Evolutionary conservation across 306 rosid species (phyloP), one percentile per base, ranked within the genome.

Genomic region (Amphicarpaea edgeworthii): DNA sequence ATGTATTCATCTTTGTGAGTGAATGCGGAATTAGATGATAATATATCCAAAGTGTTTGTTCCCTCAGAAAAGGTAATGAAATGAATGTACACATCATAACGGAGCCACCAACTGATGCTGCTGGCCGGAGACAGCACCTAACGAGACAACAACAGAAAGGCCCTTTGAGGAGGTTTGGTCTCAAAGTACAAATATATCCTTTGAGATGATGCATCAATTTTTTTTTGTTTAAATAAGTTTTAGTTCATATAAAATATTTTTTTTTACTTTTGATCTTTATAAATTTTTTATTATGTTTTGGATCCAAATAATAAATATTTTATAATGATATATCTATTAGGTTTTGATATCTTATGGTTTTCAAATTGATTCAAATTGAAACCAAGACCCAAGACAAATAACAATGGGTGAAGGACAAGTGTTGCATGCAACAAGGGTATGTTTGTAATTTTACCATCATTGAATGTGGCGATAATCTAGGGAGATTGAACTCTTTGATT

Each of bases 61-160:
- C 12, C 24, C 46, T 11, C 49, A 55, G 30, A 11, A 72, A 53
- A 12, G 20, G 55, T 3, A 32, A 43, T 5, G 24, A 5, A 55
- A 45, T 2, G 26, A 6, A 57, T 37, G 15, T 7, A 11, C 16
- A 65, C 41, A 30, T 8, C 17, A 64, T 54, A 68, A 28, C 59
- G 17, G 72, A 60, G 60, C 51, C 51, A 49, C 81, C 81, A 81
- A 67, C 59, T 10, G 62, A 47, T 24, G 80, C 72, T 54, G 84
- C 72, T 54, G 84, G 76, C 64, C 65, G 7, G 26, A 37, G 50
- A 74, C 80, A 43, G 58, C 76, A 81, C 68, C 81, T 40, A 75
- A 75, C 68, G 12, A 8, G 53, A 54, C 75, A 79, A 54, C 75
- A 79, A 67, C 77, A 3, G 43, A 68, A 14, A 4, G 37, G 37